phyloP scores from a whole-genome alignment of 306 rosid genomes.

The Boehmeria nivea region DNA sequence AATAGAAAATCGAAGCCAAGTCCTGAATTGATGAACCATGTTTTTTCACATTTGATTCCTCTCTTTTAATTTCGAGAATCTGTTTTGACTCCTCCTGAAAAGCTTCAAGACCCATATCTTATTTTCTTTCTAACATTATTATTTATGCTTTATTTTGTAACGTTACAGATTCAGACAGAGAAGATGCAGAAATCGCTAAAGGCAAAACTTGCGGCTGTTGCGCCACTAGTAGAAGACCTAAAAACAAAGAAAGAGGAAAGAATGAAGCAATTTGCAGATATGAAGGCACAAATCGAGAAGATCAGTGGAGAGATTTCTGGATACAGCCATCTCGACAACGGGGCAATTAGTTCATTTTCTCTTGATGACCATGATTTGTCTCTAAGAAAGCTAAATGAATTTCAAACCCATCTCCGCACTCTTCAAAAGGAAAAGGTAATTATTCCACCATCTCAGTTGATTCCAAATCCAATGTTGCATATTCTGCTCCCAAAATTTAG shows the following conservation, averaged over 20 bases:
- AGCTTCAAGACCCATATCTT: neutral
- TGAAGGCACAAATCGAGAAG: constrained; percentile 68
- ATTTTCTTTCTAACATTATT: constrained; percentile 8
- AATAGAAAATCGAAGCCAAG: too few species aligned
- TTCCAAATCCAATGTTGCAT: too few species aligned
- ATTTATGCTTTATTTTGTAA: constrained; percentile 18
- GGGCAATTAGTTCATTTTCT: constrained; percentile 22
- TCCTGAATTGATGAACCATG: too few species aligned
- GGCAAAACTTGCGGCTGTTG: constrained; percentile 77
- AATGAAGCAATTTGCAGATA: constrained; percentile 71
- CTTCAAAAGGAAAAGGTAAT: constrained; percentile 92
- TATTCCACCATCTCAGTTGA: too few species aligned
- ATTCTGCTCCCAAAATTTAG: too few species aligned
- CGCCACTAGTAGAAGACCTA: constrained; percentile 77
- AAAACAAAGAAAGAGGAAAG: constrained; percentile 74
- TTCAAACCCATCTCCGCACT: constrained; percentile 61
- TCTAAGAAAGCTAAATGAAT: constrained; percentile 75
- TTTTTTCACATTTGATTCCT: too few species aligned
- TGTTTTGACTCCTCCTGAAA: too few species aligned
- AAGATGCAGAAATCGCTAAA: constrained; percentile 70
- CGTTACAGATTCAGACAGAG: constrained; percentile 55
- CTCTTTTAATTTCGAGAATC: too few species aligned
- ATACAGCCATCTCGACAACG: constrained; percentile 31
- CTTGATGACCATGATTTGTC: constrained; percentile 75
- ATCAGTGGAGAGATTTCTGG: constrained; percentile 84